A percentile compares a stretch with the other conserved stretches of the same genome.
Conservation (phyloP, 2,329 filamentous ascomycete genomes). For the Cordyceps militaris region DNA sequence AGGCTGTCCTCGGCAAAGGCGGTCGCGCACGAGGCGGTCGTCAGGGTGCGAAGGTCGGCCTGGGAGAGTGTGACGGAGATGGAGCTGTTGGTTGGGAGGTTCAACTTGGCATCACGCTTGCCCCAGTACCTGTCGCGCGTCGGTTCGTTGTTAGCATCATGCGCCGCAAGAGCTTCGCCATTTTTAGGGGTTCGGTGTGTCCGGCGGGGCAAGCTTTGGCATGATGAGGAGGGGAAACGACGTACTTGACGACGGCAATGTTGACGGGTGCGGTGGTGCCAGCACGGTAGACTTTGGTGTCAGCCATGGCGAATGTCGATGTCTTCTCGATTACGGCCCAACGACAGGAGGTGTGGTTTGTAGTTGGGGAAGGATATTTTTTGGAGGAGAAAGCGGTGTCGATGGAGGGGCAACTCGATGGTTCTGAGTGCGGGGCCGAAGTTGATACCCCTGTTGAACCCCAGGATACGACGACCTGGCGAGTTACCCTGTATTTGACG, state of each 20-base stretch:
- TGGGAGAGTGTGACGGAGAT: conserved; percentile 95
- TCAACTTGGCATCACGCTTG: conserved; percentile 87
- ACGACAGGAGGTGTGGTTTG: not conserved
- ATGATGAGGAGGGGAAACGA: not conserved
- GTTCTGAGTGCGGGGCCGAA: not conserved
- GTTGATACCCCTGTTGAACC: not conserved
- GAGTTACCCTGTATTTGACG: not conserved
- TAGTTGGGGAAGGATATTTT: not conserved
- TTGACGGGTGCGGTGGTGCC: conserved; percentile 97
- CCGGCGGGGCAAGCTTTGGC: not conserved
- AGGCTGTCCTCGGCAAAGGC: conserved; percentile 65
- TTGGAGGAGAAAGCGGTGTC: conserved; percentile 8
- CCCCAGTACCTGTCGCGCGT: conserved; percentile 66
- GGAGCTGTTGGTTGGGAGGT: conserved; percentile 96
- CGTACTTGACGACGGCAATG: conserved; percentile 92
- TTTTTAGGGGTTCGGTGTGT: not conserved
- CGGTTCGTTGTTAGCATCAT: not conserved
- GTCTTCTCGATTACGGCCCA: not conserved
- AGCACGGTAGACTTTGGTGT: conserved; percentile 68
- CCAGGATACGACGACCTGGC: not conserved
- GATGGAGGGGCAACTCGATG: conserved; percentile 6
- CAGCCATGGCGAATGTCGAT: conserved; percentile 33
- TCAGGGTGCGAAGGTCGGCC: conserved; percentile 87
- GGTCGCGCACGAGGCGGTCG: conserved; percentile 83
- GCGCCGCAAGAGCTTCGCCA: not conserved